Conservation (phyloP, 2,329 filamentous ascomycete genomes). For the Beauveria varroae region DNA sequence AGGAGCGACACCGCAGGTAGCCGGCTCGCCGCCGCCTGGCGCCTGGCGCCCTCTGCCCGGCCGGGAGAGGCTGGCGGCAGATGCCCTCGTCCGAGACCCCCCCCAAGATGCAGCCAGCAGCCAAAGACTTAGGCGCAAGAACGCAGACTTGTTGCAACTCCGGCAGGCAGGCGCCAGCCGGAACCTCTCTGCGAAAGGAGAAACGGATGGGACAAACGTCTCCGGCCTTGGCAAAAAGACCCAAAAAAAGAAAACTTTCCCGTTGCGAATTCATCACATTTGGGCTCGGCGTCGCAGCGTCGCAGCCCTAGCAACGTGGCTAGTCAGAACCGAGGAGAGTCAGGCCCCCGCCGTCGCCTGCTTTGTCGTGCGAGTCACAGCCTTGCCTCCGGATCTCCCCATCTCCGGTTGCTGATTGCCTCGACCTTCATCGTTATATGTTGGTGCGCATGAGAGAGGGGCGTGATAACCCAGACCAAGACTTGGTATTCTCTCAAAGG, state of each 20-base stretch:
- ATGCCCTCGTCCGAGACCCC: neutral
- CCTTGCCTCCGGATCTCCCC: neutral
- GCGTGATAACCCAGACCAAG: neutral
- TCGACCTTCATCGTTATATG: neutral
- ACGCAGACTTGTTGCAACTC: no score
- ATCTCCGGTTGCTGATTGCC: neutral
- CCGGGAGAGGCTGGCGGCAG: neutral
- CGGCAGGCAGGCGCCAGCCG: no score
- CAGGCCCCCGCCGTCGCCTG: neutral
- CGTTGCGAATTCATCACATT: neutral
- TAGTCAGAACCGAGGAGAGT: neutral
- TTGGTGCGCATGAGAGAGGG: neutral
- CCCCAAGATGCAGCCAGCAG: no score
- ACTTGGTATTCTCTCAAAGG: neutral
- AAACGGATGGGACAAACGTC: neutral
- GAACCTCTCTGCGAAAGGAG: neutral
- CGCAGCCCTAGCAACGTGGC: neutral
- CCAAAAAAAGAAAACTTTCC: neutral
- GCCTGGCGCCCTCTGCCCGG: neutral
- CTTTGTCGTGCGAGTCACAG: conserved; percentile 1
- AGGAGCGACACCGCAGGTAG: no score
- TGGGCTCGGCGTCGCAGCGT: neutral
- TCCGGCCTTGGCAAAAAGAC: neutral
- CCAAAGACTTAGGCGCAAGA: no score
- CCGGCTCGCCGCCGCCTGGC: neutral